phyloP scores from a whole-genome alignment of 2,329 filamentous ascomycete genomes.

The Emergomyces orientalis region DNA sequence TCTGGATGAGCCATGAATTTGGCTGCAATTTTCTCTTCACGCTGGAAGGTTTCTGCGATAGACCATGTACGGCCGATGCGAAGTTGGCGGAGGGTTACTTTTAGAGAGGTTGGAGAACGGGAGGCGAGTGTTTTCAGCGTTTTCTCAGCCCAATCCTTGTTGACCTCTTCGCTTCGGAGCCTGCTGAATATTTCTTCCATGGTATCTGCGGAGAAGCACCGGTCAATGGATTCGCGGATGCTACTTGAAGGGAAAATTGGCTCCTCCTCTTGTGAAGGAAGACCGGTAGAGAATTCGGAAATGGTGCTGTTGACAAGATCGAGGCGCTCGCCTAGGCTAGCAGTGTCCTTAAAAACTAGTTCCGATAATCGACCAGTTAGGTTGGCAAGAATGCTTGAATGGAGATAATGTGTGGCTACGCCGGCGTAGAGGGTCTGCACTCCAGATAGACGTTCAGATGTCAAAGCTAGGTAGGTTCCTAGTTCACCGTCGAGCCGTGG shows the following conservation, averaged over 20 bases:
- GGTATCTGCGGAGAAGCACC: slow-evolving; percentile 61
- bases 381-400: slow-evolving; percentile 74
- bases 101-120: slow-evolving; percentile 77
- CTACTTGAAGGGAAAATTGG: slow-evolving; percentile 58
- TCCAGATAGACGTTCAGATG: slow-evolving; percentile 72
- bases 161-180: slow-evolving; percentile 47
- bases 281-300: slow-evolving; percentile 78
- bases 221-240: slow-evolving; percentile 72
- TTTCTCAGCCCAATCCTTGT: slow-evolving; percentile 65
- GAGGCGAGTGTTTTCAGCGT: slow-evolving; percentile 65
- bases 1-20: slow-evolving; percentile 88
- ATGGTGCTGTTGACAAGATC: slow-evolving; percentile 74
- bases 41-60: slow-evolving; percentile 74
- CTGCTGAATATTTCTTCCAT: slow-evolving; percentile 62
- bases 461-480: slow-evolving; percentile 88
- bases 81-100: slow-evolving; percentile 78
- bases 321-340: slow-evolving; percentile 53
- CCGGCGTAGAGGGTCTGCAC: slow-evolving; percentile 84
- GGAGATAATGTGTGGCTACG: slow-evolving; percentile 89
- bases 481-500: slow-evolving; percentile 77
- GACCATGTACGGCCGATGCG: slow-evolving; percentile 64
- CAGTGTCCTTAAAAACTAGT: slow-evolving; percentile 75
- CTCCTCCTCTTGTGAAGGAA: slow-evolving; percentile 54
- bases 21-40: slow-evolving; percentile 73
- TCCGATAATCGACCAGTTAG: slow-evolving; percentile 82